Conservation (phyloP, 129 eudicot species). For the Artemisia annua region DNA sequence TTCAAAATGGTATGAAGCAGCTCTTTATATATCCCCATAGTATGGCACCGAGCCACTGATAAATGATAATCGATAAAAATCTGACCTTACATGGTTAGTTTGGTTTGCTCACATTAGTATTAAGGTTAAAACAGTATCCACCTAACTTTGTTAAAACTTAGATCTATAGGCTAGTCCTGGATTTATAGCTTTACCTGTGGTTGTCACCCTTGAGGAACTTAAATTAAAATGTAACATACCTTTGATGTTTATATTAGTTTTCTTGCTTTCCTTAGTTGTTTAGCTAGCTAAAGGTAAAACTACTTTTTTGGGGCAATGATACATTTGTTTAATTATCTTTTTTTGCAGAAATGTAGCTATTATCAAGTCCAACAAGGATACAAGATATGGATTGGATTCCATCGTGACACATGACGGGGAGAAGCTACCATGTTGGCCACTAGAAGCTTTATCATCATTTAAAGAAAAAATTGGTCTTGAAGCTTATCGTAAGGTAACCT, state of each 20-base stretch:
- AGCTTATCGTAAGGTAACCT: constrained; percentile 80
- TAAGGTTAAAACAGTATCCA: constrained; percentile 1
- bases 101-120: too few species aligned
- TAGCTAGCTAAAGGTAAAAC: not conserved
- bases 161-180: constrained; percentile 8
- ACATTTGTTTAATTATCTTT: constrained; percentile 11
- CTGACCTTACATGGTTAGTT: too few species aligned
- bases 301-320: constrained; percentile 1
- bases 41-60: not conserved
- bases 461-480: constrained; percentile 67
- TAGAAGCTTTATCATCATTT: constrained; percentile 73
- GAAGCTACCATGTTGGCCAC: constrained; percentile 86
- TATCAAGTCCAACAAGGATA: constrained; percentile 89
- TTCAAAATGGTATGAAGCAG: not conserved
- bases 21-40: too few species aligned
- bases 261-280: not conserved
- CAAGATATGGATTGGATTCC: constrained; percentile 78
- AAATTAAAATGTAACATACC: not conserved
- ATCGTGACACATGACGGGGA: constrained; percentile 95
- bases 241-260: not conserved
- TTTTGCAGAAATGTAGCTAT: constrained; percentile 73
- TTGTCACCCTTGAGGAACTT: constrained; percentile 3
- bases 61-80: not conserved
- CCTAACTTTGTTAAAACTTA: constrained; percentile 2
- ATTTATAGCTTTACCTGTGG: not conserved